Percentiles rank a stretch among this genome's conserved stretches.
Conservation (phyloP, 305 asterid genomes). For the Fraxinus paxiana region DNA sequence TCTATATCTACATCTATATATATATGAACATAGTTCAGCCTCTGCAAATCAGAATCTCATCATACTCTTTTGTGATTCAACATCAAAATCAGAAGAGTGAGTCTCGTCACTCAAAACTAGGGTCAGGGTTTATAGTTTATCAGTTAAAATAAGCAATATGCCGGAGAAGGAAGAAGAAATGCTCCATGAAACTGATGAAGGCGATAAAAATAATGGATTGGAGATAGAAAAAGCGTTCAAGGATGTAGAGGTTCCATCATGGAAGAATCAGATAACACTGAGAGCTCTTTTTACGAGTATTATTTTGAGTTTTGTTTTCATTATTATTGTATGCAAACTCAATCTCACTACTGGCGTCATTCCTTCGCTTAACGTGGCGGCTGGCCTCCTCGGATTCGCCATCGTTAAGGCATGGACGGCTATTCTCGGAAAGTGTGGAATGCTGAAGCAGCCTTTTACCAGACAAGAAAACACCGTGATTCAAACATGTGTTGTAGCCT, state of each 20-base stretch:
- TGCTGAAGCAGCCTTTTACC: conserved; percentile 40
- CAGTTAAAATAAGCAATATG: background rate
- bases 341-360: conserved; percentile 45
- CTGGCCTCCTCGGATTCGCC: conserved; percentile 49
- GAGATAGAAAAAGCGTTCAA: conserved; percentile 33
- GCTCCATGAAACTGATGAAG: background rate
- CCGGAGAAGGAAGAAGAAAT: background rate
- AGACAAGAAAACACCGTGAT: conserved; percentile 49
- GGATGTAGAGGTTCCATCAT: conserved; percentile 32
- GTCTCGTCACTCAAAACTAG: background rate
- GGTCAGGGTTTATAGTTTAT: background rate
- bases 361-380: conserved; percentile 52
- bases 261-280: conserved; percentile 38
- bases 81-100: background rate
- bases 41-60: background rate
- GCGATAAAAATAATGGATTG: background rate
- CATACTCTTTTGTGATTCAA: background rate
- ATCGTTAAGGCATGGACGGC: conserved; percentile 39
- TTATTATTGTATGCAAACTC: conserved; percentile 44
- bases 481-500: conserved; percentile 43
- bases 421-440: conserved; percentile 27
- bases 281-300: conserved; percentile 35
- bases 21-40: background rate
- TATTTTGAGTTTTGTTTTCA: conserved; percentile 37
- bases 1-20: background rate